Evolutionary conservation across 2,329 filamentous ascomycete genomes (phyloP).

Genomic region (Rutstroemia sydowiana): DNA sequence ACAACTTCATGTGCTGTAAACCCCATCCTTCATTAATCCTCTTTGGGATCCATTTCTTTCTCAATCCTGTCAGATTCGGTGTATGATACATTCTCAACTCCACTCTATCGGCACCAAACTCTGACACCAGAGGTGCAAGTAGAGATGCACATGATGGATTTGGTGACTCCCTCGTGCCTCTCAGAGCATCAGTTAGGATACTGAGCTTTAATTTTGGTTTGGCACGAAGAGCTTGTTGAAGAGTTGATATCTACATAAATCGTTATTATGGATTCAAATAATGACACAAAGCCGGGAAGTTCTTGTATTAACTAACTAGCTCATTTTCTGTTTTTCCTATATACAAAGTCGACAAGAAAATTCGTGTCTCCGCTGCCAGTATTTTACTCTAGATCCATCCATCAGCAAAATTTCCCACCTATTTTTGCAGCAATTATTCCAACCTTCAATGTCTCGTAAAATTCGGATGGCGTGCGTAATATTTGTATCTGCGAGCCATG

Average conservation of each 20-base stretch:
- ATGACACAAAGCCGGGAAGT: neutral
- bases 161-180: conserved; percentile 86
- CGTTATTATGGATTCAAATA: conserved; percentile 1
- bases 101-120: conserved; percentile 78
- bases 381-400: conserved; percentile 61
- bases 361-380: conserved; percentile 63
- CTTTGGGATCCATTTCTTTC: conserved; percentile 76
- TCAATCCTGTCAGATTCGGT: conserved; percentile 81
- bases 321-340: conserved; percentile 92
- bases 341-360: conserved; percentile 94
- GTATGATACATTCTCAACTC: conserved; percentile 98
- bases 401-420: conserved; percentile 22
- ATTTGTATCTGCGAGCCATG: conserved; percentile 73
- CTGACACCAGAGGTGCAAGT: conserved; percentile 70
- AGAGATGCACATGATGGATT: conserved; percentile 81
- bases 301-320: conserved; percentile 43
- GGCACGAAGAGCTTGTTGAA: conserved; percentile 64
- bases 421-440: conserved; percentile 7
- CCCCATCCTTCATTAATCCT: conserved; percentile 98
- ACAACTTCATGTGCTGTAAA: conserved; percentile 97
- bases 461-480: conserved; percentile 73
- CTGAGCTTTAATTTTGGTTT: conserved; percentile 76
- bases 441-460: conserved; percentile 88
- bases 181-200: conserved; percentile 83
- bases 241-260: conserved; percentile 55